Base-by-base conservation (phyloP, 805 yeast species). In the Barnettozyma vustinii region DNA sequence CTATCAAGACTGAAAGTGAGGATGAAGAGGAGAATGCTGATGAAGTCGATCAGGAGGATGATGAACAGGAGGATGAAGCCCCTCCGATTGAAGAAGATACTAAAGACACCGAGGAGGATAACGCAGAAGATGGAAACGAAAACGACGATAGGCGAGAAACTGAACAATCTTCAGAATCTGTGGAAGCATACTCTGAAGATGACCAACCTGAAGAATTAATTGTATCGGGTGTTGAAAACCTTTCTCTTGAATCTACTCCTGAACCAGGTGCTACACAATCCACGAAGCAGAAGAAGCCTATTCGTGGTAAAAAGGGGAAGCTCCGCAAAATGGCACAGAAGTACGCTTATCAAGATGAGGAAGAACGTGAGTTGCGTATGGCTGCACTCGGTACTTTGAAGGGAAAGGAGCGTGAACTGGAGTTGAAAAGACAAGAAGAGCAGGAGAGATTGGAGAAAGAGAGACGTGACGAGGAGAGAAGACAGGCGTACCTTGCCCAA, bases 281-380 rank as follows among this genome's bases (percentile, higher is more conserved):
- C 5, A 32, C 48, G 4, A 54, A 52, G 27, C 48, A 44, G 15
- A 46, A 45, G 52, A 73, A 72, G 16, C 74, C 71, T 36, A 81
- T 83, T 7, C 79, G 97, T 58, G 97, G 98, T 43, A 89, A 86
- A 66, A 88, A 84, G 60, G 84, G 86, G 37, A 90, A 90, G 61
- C 60, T 86, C 66, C 88, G 86, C 72, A 90, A 87, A 61, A 86
- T 89, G 48, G 84, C 84, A 37, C 74, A 78, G 52, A 92, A 91
- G 61, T 92, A 92, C 60, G 88, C 83, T 3, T 90, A 85, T 51
- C 98, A 92, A 67, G 98, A 92, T 63, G 97, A 88, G 46, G 94
- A 87, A 49, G 98, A 92, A 58, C 77, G 90, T 48, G 59, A 67
- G 42, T 58, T 84, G 49, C 75, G 95, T 55, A 81, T 92, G 86